Base-by-base conservation (phyloP, 169 alveolate genomes). In the Plasmodium reichenowi region DNA sequence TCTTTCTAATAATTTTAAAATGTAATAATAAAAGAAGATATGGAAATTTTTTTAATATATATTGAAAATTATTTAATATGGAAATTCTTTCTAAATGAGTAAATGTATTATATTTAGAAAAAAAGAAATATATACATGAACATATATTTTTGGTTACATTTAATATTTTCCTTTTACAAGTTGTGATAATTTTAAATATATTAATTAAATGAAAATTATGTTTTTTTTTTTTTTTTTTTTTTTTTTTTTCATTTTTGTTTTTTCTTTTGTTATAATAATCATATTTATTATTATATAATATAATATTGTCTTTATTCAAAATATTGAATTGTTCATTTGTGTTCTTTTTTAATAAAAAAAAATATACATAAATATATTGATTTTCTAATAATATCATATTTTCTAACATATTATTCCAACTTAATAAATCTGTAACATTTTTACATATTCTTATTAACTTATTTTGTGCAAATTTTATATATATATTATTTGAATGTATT, bases 1-100 rank as follows among this genome's bases (percentile, higher is more conserved):
- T 48, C 52, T 71, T 24, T 9, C 1, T 52, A 3, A 22, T 71
- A 24, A 24, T 58, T 29, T n/a, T n/a, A 75, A 13, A 75, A 58
- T 38, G 9, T 38, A 38, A 5, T 38, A 24, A 72, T n/a, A 72
- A 54, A 56, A 52, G 64, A n/a, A 78, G 68, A 70, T 64, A 66
- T 17, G 89, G 89, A 26, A 78, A 78, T 17, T 26, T 13, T 17
- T 15, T 20, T 26, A 78, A 22, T 12, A 59, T 20, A 17, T 24
- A 58, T 10, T 64, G 89, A 20, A 67, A 47, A 43, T 66, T 72
- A 64, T 71, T 78, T 66, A 78, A 52, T 60, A 64, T 50, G 26
- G 50, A 70, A 8, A 78, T 22, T 38, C 17, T 56, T 13, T 66
- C 89, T 7, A 15, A 66, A 22, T 48, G 50, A 17, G 52, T 5